Base-by-base conservation (phyloP, 495 filamentous ascomycete species). In the Margaritispora aquatica region DNA sequence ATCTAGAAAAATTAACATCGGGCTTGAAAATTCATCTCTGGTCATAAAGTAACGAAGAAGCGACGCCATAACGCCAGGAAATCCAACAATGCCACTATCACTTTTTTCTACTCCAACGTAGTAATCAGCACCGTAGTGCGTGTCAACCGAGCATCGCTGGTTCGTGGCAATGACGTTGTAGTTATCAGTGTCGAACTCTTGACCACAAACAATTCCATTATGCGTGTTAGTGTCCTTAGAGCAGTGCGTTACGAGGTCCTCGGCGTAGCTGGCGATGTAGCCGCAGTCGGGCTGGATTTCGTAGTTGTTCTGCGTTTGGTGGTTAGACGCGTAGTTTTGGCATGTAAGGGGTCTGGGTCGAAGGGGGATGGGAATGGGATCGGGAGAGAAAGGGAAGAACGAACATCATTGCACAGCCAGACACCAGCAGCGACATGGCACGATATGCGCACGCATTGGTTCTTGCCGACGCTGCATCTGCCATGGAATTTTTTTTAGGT, bases 161-260 rank as follows among this genome's bases (percentile, higher is more conserved):
- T 23, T 20, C 24, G 20, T 51, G 21, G 24, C 48, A 19, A 51
- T 23, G 3, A 51, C 48, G 24, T 51, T 51, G 48, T 51, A 51
- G 24, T 51, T 51, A 26, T 51, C 48, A 51, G 48, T 51, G 21
- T 51, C 48, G 24, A 51, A 51, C 21, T 51, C 48, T 23, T 51
- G 48, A 21, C 48, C 48, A 23, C 48, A 51, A 5, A n/a, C 19
- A 13, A 11, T 26, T 22, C 13, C 48, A 13, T 19, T 3, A 22
- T 22, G 19, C 5, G 44, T 5, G 44, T n/a, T 48, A 4, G 8
- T n/a, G 21, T 48, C 44, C 17, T 7, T 5, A 4, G 10, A 26
- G 24, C 48, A 51, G 13, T 23, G 10, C 4, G 4, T 51, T 4
- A 51, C 48, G 15, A 51, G 48, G 24, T 51, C 48, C 1, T 1